Conservation (phyloP, 768 basidiomycete genomes). For the Cubamyces lactineus region DNA sequence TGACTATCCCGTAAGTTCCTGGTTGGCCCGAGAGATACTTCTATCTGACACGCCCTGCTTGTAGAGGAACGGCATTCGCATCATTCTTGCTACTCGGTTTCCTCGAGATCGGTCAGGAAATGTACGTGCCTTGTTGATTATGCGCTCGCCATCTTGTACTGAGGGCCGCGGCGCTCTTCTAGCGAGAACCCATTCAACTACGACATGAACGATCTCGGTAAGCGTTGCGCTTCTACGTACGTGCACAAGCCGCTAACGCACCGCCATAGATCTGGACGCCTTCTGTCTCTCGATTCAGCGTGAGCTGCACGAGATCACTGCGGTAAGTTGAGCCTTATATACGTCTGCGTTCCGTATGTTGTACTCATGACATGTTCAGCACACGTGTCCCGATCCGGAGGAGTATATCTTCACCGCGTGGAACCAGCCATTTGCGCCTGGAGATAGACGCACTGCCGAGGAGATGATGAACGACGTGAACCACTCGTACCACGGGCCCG, state of each 20-base stretch:
- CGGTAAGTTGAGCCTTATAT: constrained; percentile 44
- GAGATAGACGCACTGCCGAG: constrained; percentile 58
- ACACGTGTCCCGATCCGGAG: constrained; percentile 56
- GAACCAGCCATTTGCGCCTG: constrained; percentile 75
- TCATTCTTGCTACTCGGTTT: constrained; percentile 67
- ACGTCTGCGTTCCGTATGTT: not conserved
- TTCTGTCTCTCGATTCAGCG: constrained; percentile 70
- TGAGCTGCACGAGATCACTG: constrained; percentile 74
- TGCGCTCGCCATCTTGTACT: not conserved
- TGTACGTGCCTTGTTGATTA: constrained; percentile 37
- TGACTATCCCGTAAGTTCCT: constrained; percentile 56
- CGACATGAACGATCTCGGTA: constrained; percentile 67
- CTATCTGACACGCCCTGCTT: not conserved
- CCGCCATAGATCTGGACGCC: constrained; percentile 56
- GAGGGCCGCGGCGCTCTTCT: not conserved
- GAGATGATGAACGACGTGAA: constrained; percentile 47
- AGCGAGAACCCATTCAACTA: constrained; percentile 71
- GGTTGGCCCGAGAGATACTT: not conserved
- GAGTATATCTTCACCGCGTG: constrained; percentile 55
- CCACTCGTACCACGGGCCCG: constrained; percentile 41
- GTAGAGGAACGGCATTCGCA: constrained; percentile 59
- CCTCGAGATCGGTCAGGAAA: constrained; percentile 71
- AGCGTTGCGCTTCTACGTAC: constrained; percentile 20
- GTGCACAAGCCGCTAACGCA: not conserved
- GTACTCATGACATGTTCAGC: constrained; percentile 38